Evolutionary conservation across 75 land plant species (phyloP).

Genomic region (Pinus tabuliformis): DNA sequence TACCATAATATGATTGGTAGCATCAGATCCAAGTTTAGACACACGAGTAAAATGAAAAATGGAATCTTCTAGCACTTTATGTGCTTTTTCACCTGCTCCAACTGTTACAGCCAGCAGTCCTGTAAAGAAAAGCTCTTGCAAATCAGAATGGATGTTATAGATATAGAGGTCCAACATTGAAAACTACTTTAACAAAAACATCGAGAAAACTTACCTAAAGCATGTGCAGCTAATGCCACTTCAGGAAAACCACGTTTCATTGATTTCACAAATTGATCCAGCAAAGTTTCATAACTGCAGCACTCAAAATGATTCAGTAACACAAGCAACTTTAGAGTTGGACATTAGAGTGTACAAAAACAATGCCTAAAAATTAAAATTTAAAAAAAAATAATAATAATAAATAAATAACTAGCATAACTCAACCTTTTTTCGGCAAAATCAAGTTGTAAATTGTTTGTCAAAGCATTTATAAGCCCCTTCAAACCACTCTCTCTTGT

Average conservation of each 20-base stretch:
- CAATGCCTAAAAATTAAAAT: too few species aligned
- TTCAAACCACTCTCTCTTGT: constrained; percentile 76
- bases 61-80: constrained; percentile 62
- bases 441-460: constrained; percentile 43
- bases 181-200: background rate
- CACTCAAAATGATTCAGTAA: background rate
- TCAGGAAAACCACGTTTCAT: constrained; percentile 66
- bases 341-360: background rate
- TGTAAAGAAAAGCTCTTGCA: constrained; percentile 14
- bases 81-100: constrained; percentile 65
- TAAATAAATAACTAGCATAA: background rate
- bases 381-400: too few species aligned
- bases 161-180: background rate
- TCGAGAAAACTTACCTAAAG: constrained; percentile 39
- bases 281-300: constrained; percentile 69
- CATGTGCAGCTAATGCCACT: constrained; percentile 54
- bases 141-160: background rate
- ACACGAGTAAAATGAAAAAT: constrained; percentile 50
- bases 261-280: constrained; percentile 62
- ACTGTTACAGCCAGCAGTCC: constrained; percentile 72
- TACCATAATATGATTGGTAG: constrained; percentile 49
- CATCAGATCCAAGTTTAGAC: constrained; percentile 48
- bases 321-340: background rate
- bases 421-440: constrained; percentile 79
- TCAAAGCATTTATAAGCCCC: constrained; percentile 61